These are phyloP conservation scores for Trichophyton mentagrophytes DNA, from an alignment of 2,329 filamentous ascomycete species.

Conservation along the genomic window DNA sequence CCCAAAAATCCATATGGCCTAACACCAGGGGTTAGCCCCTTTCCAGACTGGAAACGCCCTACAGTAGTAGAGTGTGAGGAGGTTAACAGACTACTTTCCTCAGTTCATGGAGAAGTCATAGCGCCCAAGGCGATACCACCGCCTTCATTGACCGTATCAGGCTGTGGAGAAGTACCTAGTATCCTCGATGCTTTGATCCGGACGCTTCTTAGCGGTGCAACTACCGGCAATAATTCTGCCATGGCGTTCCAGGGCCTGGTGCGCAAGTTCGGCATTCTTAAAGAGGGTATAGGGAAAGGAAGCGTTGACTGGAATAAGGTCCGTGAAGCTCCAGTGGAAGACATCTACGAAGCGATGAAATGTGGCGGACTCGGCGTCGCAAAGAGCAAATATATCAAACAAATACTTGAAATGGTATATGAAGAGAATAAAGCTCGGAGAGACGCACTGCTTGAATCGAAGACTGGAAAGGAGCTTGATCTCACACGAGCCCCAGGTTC, in stretches of 20 bases:
- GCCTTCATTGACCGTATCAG: slow-evolving; percentile 58
- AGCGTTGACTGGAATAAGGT: slow-evolving; percentile 67
- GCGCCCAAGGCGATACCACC: slow-evolving; percentile 55
- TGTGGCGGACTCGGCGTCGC: slow-evolving; percentile 56
- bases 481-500: slow-evolving; percentile 20
- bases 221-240: slow-evolving; percentile 48
- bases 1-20: slow-evolving; percentile 36
- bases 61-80: slow-evolving; percentile 56
- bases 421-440: slow-evolving; percentile 51
- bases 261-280: slow-evolving; percentile 48
- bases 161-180: slow-evolving; percentile 54
- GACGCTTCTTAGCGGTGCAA: slow-evolving; percentile 50
- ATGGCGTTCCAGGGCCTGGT: slow-evolving; percentile 54
- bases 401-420: slow-evolving; percentile 59
- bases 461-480: slow-evolving; percentile 33
- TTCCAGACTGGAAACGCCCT: slow-evolving; percentile 52
- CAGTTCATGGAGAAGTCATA: slow-evolving; percentile 51
- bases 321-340: slow-evolving; percentile 43
- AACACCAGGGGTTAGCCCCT: slow-evolving; percentile 48
- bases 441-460: slow-evolving; percentile 36
- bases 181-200: slow-evolving; percentile 52
- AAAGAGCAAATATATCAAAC: slow-evolving; percentile 62
- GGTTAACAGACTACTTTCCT: slow-evolving; percentile 52
- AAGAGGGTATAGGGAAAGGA: slow-evolving; percentile 52
- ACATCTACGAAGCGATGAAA: slow-evolving; percentile 58